Conservation (phyloP, 805 yeast genomes). For the Grigorovia humatica region DNA sequence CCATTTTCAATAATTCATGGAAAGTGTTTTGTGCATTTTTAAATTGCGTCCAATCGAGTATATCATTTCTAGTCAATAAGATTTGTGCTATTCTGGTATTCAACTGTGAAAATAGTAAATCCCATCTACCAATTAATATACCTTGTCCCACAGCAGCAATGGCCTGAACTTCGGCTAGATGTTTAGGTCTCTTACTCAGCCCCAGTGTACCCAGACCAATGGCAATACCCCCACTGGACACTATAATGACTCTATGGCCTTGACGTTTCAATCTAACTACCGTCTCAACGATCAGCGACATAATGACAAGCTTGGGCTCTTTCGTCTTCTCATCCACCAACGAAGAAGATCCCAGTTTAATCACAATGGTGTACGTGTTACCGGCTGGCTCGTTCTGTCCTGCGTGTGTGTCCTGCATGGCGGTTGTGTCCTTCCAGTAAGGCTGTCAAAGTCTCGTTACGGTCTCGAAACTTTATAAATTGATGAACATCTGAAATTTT, state of each 20-base stretch:
- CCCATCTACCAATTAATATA: constrained; percentile 84
- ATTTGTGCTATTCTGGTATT: constrained; percentile 88
- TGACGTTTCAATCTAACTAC: constrained; percentile 69
- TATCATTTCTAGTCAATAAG: constrained; percentile 84
- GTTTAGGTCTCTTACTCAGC: constrained; percentile 57
- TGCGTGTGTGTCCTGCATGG: no score
- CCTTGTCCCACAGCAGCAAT: constrained; percentile 96
- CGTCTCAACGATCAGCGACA: constrained; percentile 86
- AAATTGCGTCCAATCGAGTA: constrained; percentile 82
- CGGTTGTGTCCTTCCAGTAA: background rate
- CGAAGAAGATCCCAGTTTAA: constrained; percentile 75
- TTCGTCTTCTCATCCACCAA: constrained; percentile 83
- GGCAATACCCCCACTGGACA: constrained; percentile 94
- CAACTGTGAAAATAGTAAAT: constrained; percentile 72
- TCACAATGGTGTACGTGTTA: constrained; percentile 38
- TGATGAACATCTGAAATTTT: no score
- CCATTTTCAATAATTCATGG: constrained; percentile 72
- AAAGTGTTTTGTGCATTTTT: constrained; percentile 88
- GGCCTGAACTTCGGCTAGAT: constrained; percentile 77
- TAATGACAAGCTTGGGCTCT: constrained; percentile 83
- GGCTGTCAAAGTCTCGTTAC: background rate
- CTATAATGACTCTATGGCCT: constrained; percentile 82
- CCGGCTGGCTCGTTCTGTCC: background rate
- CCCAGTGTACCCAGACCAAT: constrained; percentile 79
- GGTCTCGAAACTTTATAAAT: no score